Evolutionary conservation across 2,329 filamentous ascomycete species (phyloP).

Genomic region (Aspergillus udagawae): DNA sequence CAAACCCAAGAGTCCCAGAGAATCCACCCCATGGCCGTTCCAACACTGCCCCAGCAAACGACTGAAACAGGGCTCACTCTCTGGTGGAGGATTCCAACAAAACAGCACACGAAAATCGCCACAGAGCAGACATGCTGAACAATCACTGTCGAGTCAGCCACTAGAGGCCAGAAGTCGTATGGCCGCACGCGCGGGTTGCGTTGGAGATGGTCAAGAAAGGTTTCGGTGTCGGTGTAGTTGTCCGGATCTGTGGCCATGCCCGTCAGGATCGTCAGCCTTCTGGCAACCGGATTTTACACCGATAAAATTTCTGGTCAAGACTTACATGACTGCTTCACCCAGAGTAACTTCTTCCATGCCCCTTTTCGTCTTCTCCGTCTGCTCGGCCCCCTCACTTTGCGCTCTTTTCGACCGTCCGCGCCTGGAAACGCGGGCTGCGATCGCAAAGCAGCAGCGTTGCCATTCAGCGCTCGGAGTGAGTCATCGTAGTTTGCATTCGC

Average conservation of each 20-base stretch:
- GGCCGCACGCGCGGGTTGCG: conserved; percentile 88
- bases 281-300: background rate
- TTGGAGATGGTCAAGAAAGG: conserved; percentile 93
- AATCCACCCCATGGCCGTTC: conserved; percentile 82
- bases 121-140: conserved; percentile 96
- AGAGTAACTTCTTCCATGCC: conserved; percentile 91
- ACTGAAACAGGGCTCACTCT: conserved; percentile 86
- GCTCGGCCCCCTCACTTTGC: conserved; percentile 55
- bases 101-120: conserved; percentile 89
- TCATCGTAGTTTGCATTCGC: conserved; percentile 37
- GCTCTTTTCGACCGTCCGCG: conserved; percentile 40
- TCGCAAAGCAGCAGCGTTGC: conserved; percentile 41
- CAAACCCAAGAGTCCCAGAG: conserved; percentile 90
- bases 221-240: conserved; percentile 96
- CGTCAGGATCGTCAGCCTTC: background rate
- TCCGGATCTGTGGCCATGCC: conserved; percentile 68
- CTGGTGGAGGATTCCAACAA: conserved; percentile 82
- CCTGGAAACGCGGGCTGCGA: conserved; percentile 38
- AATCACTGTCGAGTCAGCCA: conserved; percentile 92
- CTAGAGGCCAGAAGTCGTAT: conserved; percentile 97
- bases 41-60: conserved; percentile 76
- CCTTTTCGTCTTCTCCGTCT: conserved; percentile 65
- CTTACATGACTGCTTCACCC: conserved; percentile 93
- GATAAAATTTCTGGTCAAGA: conserved; percentile 7
- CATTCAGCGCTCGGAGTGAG: conserved; percentile 29